phyloP scores from a whole-genome alignment of 2,329 filamentous ascomycete species.

The Colletotrichum cuscutae region DNA sequence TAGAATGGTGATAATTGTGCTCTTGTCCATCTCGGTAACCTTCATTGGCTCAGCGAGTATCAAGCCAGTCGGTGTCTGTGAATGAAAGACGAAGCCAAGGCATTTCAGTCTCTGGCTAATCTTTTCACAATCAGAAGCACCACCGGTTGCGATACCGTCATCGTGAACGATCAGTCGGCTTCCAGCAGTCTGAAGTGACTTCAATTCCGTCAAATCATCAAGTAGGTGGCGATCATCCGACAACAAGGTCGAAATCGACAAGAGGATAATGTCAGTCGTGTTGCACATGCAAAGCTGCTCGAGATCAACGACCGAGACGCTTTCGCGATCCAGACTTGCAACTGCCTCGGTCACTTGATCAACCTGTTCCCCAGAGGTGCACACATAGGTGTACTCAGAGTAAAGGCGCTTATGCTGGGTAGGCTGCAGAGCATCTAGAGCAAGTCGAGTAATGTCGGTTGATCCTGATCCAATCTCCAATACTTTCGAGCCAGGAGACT shows the following conservation, averaged over 20 bases:
- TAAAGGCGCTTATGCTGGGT: slow-evolving; percentile 11
- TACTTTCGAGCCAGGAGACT: slow-evolving; percentile 8
- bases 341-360: background rate
- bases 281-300: slow-evolving; percentile 18
- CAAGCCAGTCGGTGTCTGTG: background rate
- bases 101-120: background rate
- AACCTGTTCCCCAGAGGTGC: slow-evolving; percentile 7
- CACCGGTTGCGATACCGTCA: background rate
- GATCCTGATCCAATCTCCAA: slow-evolving; percentile 15
- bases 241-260: slow-evolving; percentile 1
- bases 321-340: background rate
- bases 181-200: background rate
- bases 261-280: background rate
- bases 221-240: slow-evolving; percentile 1
- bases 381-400: slow-evolving; percentile 19
- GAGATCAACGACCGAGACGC: slow-evolving; percentile 4
- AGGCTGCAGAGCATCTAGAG: slow-evolving; percentile 5
- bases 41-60: slow-evolving; percentile 12
- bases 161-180: background rate
- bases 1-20: slow-evolving; percentile 3
- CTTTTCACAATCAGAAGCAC: background rate
- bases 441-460: background rate
- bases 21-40: background rate
- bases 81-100: slow-evolving; percentile 7
- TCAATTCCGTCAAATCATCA: slow-evolving; percentile 14